These are phyloP conservation scores for Candida cerambycidarum DNA, from an alignment of 805 yeast genomes.

Conservation along the genomic window DNA sequence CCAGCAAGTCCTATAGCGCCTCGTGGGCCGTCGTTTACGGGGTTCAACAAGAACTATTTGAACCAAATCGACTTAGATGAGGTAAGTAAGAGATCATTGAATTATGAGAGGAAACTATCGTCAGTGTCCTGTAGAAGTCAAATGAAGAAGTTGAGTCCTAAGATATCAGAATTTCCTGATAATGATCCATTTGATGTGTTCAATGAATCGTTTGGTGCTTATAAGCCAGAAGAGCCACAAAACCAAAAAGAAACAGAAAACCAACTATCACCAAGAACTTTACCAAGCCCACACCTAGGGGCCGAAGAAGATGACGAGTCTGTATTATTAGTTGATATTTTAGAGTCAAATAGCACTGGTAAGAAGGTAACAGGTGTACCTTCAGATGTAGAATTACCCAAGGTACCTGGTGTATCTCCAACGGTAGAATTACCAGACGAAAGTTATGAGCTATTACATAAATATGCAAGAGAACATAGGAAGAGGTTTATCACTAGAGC, in stretches of 20 bases:
- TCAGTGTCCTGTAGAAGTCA: background rate
- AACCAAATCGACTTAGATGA: constrained; percentile 17
- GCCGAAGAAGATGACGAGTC: too few relatives aligned
- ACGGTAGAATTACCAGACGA: background rate
- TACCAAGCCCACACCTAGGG: too few relatives aligned
- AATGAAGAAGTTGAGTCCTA: background rate
- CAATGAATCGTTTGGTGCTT: background rate
- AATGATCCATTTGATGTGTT: background rate
- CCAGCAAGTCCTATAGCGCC: constrained; percentile 5
- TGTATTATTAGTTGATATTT: background rate
- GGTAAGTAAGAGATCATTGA: constrained; percentile 14
- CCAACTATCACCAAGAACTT: too few relatives aligned
- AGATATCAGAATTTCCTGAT: constrained; percentile 9
- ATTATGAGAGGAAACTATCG: constrained; percentile 9
- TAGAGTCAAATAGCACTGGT: background rate
- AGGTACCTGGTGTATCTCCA: background rate
- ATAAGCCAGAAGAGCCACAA: too few relatives aligned
- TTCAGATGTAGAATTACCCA: background rate
- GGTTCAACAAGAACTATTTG: background rate
- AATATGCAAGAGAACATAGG: background rate
- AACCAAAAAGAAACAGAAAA: too few relatives aligned
- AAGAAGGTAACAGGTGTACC: background rate
- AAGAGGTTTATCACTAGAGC: constrained; percentile 1
- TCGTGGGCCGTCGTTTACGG: background rate
- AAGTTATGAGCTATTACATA: constrained; percentile 1